Evolutionary conservation across 768 basidiomycete species (phyloP).

Genomic region (Saitozyma sp.): DNA sequence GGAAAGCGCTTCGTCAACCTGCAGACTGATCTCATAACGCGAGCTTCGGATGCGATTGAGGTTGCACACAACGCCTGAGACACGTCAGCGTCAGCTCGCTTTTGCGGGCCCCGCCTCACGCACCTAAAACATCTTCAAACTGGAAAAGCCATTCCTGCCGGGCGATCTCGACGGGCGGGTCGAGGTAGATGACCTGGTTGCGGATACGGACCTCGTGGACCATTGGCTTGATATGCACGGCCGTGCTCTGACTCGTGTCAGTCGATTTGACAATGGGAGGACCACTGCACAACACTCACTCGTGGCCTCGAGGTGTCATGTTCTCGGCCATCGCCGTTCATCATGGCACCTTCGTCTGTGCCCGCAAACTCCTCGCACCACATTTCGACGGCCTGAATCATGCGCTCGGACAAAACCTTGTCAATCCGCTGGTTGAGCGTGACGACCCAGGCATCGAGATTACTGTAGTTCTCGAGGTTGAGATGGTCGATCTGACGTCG

Average conservation of each 20-base stretch:
- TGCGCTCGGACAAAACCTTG: slow-evolving; percentile 69
- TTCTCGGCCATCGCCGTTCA: slow-evolving; percentile 37
- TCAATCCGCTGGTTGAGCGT: slow-evolving; percentile 78
- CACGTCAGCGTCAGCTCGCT: not conserved
- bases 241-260: too few relatives aligned
- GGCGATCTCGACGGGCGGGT: slow-evolving; percentile 94
- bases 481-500: slow-evolving; percentile 75
- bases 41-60: slow-evolving; percentile 87
- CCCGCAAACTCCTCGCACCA: slow-evolving; percentile 89
- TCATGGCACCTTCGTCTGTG: slow-evolving; percentile 70
- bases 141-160: slow-evolving; percentile 85
- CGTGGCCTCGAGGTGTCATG: not conserved
- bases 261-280: not conserved
- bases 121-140: slow-evolving; percentile 85
- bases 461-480: slow-evolving; percentile 92
- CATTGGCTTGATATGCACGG: slow-evolving; percentile 66
- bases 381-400: slow-evolving; percentile 73
- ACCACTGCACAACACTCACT: slow-evolving; percentile 3
- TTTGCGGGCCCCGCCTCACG: not conserved
- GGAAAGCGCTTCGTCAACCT: slow-evolving; percentile 67
- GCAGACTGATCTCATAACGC: slow-evolving; percentile 92
- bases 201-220: slow-evolving; percentile 96
- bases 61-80: slow-evolving; percentile 77
- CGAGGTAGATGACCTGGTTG: slow-evolving; percentile 97
- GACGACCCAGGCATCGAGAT: slow-evolving; percentile 87